A percentile compares a stretch with the other conserved stretches of the same genome.
Evolutionary conservation across 2,329 filamentous ascomycete species (phyloP).

Genomic region (Penicillium sp.): DNA sequence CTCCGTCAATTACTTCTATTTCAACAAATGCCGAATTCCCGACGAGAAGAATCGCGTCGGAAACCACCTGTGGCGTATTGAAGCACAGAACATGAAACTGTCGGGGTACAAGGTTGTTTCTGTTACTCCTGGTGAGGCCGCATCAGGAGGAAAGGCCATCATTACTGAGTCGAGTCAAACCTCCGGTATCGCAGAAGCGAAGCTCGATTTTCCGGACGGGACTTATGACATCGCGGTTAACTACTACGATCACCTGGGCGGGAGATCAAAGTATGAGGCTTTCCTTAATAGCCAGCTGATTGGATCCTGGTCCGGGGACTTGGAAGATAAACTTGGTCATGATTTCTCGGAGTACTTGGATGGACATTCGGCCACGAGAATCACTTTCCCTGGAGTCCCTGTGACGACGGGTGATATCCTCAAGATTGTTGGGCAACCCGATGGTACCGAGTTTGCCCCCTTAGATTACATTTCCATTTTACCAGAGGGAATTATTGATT

Average conservation of each 20-base stretch:
- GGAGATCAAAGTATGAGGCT: slow-evolving; percentile 56
- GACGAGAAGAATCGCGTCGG: slow-evolving; percentile 59
- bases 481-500: slow-evolving; percentile 59
- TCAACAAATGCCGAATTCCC: slow-evolving; percentile 59
- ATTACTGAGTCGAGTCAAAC: slow-evolving; percentile 57
- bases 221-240: slow-evolving; percentile 65
- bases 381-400: slow-evolving; percentile 56
- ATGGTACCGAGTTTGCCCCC: slow-evolving; percentile 64
- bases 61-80: slow-evolving; percentile 64
- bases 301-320: slow-evolving; percentile 60
- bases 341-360: slow-evolving; percentile 60
- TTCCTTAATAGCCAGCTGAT: slow-evolving; percentile 55
- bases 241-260: slow-evolving; percentile 64
- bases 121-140: slow-evolving; percentile 61
- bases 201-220: slow-evolving; percentile 51
- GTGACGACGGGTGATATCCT: slow-evolving; percentile 54
- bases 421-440: slow-evolving; percentile 56
- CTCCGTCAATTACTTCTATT: slow-evolving; percentile 64
- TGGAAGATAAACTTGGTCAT: slow-evolving; percentile 61
- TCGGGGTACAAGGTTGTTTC: slow-evolving; percentile 55
- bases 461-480: slow-evolving; percentile 66
- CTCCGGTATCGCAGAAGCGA: slow-evolving; percentile 50
- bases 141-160: slow-evolving; percentile 56
- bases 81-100: slow-evolving; percentile 65
- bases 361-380: slow-evolving; percentile 63